A percentile compares a stretch with the other conserved stretches of the same genome.
Evolutionary conservation across 805 yeast genomes (phyloP).

Genomic region (Sugiyamaella chiloensis): DNA sequence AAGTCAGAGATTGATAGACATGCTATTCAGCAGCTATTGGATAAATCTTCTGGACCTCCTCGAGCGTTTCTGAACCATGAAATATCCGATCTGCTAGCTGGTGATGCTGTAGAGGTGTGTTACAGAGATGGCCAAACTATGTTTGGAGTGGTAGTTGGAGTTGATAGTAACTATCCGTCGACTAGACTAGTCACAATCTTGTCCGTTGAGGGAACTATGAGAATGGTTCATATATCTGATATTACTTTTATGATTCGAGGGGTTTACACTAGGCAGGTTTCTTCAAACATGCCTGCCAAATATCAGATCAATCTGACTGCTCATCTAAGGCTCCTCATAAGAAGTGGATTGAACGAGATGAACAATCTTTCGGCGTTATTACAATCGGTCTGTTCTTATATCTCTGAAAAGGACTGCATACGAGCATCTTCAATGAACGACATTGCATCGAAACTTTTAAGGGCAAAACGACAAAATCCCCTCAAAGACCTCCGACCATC

Average conservation of each 20-base stretch:
- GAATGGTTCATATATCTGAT: not conserved
- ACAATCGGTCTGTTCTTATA: constrained; percentile 5
- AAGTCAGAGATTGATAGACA: not conserved
- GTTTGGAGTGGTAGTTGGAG: constrained; percentile 15
- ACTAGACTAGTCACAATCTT: not conserved
- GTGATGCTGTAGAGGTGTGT: constrained; percentile 16
- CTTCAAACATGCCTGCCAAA: not conserved
- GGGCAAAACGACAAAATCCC: not conserved
- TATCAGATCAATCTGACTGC: not conserved
- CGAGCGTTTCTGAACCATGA: not conserved
- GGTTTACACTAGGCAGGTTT: not conserved
- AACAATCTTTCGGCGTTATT: constrained; percentile 3
- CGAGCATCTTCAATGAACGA: not conserved
- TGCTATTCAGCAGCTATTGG: not conserved
- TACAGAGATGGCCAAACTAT: constrained; percentile 12
- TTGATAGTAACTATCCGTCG: not conserved
- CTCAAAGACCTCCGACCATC: not conserved
- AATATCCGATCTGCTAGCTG: constrained; percentile 5
- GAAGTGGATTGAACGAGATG: constrained; percentile 4
- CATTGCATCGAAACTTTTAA: not conserved
- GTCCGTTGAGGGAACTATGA: constrained; percentile 11
- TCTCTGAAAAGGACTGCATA: not conserved
- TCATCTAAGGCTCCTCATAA: constrained; percentile 5
- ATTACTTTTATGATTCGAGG: constrained; percentile 8
- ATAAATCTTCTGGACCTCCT: not conserved